phyloP scores from a whole-genome alignment of 805 yeast genomes.

The Yarrowia sp. region DNA sequence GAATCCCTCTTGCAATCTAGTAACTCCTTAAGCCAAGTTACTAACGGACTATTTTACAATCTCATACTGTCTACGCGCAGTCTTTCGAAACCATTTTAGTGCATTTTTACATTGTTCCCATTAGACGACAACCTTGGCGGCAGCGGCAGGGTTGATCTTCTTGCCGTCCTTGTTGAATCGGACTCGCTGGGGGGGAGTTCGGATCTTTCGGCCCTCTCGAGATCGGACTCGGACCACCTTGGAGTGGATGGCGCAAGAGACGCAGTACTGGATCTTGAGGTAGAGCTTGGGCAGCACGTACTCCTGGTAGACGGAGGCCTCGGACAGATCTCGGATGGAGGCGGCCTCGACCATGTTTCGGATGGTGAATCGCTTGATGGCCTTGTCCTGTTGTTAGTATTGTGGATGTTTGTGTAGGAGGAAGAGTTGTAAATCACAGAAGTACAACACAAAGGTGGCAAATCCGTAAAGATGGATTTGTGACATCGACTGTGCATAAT shows the following conservation, averaged over 20 bases:
- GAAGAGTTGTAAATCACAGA: no score
- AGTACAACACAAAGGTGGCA: no score
- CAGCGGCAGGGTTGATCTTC: constrained; percentile 95
- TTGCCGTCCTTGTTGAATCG: constrained; percentile 92
- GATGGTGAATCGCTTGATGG: constrained; percentile 99
- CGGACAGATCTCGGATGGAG: constrained; percentile 98
- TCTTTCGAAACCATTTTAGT: background rate
- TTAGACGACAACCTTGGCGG: constrained; percentile 84
- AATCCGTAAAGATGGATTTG: no score
- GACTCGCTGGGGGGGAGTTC: constrained; percentile 99
- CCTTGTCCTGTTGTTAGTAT: constrained; percentile 76
- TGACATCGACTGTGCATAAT: no score
- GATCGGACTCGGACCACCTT: constrained; percentile 99
- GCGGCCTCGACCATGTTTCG: constrained; percentile 99
- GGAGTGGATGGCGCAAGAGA: constrained; percentile 99
- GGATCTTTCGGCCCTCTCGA: constrained; percentile 95
- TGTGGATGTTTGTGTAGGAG: no score
- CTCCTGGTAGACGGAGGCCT: constrained; percentile 98
- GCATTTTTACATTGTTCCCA: constrained; percentile 10
- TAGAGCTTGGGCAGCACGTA: constrained; percentile 99
- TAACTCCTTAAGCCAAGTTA: no score
- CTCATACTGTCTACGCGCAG: no score
- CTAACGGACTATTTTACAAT: no score
- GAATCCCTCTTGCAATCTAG: no score
- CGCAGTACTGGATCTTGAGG: constrained; percentile 99